Conservation (phyloP, 1,284 basidiomycete genomes). For the Cerioporus squamosus region DNA sequence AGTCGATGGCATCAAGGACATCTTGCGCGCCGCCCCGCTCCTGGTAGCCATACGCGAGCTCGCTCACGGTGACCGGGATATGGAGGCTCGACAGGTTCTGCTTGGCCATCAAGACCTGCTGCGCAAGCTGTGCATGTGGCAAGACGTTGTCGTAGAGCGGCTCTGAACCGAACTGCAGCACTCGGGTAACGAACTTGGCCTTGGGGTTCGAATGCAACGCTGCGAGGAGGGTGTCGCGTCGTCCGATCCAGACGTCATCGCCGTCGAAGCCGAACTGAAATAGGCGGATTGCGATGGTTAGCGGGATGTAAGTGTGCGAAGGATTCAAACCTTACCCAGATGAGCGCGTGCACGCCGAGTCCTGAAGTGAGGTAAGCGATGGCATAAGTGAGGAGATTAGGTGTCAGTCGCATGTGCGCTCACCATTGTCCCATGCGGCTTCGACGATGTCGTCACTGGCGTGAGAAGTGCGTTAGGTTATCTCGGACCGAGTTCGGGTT, state of each 20-base stretch:
- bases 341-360: conserved; percentile 73
- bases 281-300: neutral
- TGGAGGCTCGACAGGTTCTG: conserved; percentile 52
- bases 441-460: conserved; percentile 64
- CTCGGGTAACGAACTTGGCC: conserved; percentile 70
- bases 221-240: conserved; percentile 58
- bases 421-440: conserved; percentile 66
- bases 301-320: conserved; percentile 2
- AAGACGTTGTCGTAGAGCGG: conserved; percentile 72
- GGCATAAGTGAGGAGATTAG: neutral
- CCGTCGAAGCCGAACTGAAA: conserved; percentile 66
- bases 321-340: conserved; percentile 58
- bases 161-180: conserved; percentile 76
- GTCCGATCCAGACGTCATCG: conserved; percentile 54
- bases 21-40: conserved; percentile 54
- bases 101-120: conserved; percentile 57
- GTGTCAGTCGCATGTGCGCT: neutral
- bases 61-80: conserved; percentile 70
- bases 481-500: neutral
- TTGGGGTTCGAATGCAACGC: conserved; percentile 64
- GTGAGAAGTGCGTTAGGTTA: neutral
- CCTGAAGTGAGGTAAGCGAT: conserved; percentile 30
- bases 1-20: conserved; percentile 67
- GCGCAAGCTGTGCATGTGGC: conserved; percentile 52
- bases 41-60: conserved; percentile 55